phyloP scores from a whole-genome alignment of 805 yeast species.

The Yarrowia phangngaensis region DNA sequence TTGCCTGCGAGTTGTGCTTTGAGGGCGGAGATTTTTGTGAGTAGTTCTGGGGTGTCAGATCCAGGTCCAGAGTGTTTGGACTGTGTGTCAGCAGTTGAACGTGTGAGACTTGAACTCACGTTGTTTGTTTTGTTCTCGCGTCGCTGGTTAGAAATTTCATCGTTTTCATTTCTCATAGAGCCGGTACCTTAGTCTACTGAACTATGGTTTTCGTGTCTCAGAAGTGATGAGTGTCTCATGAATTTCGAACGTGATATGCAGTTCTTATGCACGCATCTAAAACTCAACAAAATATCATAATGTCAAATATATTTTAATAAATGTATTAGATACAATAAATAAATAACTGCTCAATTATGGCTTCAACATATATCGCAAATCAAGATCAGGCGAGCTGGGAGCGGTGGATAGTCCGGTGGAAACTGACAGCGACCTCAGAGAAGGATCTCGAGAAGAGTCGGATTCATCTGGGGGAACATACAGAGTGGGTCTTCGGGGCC shows the following conservation, averaged over 20 bases:
- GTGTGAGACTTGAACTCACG: background rate
- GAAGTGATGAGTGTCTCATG: too few species aligned
- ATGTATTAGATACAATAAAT: background rate
- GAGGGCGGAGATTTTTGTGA: background rate
- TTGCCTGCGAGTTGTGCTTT: background rate
- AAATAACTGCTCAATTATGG: background rate
- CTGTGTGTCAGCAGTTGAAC: background rate
- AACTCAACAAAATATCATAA: background rate
- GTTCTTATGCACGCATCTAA: too few species aligned
- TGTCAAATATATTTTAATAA: background rate
- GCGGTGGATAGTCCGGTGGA: slow-evolving; percentile 15
- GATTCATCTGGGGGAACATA: background rate
- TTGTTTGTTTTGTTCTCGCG: too few species aligned
- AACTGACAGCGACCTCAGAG: background rate
- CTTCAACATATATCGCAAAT: background rate
- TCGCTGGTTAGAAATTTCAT: too few species aligned
- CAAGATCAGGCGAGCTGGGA: slow-evolving; percentile 9
- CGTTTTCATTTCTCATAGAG: too few species aligned
- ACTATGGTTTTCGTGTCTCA: too few species aligned
- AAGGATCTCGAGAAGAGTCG: background rate
- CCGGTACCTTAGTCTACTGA: too few species aligned
- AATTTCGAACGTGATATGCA: too few species aligned
- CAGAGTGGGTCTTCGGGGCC: background rate
- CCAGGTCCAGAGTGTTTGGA: background rate
- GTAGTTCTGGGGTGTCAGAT: background rate